Base-by-base conservation (phyloP, 2,329 filamentous ascomycete genomes). In the Penicillium sp. region DNA sequence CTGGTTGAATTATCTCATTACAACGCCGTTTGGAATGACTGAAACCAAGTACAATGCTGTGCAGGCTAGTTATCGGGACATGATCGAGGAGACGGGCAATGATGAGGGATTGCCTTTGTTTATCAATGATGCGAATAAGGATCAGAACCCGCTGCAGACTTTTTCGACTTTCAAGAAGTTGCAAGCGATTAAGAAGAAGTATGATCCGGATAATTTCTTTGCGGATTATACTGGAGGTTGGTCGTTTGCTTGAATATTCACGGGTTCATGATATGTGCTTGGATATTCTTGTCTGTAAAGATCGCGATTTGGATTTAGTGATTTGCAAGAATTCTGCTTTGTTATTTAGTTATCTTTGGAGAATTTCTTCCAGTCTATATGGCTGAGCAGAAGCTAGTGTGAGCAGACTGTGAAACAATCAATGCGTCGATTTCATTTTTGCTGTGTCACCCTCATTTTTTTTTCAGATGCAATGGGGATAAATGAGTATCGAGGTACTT, bases 201-300 rank as follows among this genome's bases (percentile, higher is more conserved):
- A 76, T 42, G 77, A 79, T 54, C 76, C 77, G 0, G 65, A 75
- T 50, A 56, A 61, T 26, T 68, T 69, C 53, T 68, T 71, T 49
- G 61, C 53, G 11, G 58, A 63, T 4, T 67, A 63, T 57, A 71
- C 68, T 6, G 68, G 68, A 8, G 68, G 67, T 7, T 70, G 68
- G 68, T 68, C 66, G 3, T 71, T 70, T 62, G 65, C 53, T 3
- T 37, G 22, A 31, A 22, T 0, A 3, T 22, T 22, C 19, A 22
- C 19, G 39, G 19, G 5, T 22, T 22, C 10, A 14, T 22, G 4
- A 6, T 21, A 22, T 22, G 39, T 4, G 10, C 5, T 42, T 42
- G 2, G 3, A 8, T 8, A 39, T 19, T 10, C 1, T 7, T 39
- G 9, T 19, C n/a, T 39, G 4, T 39, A 10, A n/a, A 39, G 3